Percentiles rank a stretch among this genome's conserved stretches.
phyloP scores from a whole-genome alignment of 2,329 filamentous ascomycete species.

The Colletotrichum tamarilloi region DNA sequence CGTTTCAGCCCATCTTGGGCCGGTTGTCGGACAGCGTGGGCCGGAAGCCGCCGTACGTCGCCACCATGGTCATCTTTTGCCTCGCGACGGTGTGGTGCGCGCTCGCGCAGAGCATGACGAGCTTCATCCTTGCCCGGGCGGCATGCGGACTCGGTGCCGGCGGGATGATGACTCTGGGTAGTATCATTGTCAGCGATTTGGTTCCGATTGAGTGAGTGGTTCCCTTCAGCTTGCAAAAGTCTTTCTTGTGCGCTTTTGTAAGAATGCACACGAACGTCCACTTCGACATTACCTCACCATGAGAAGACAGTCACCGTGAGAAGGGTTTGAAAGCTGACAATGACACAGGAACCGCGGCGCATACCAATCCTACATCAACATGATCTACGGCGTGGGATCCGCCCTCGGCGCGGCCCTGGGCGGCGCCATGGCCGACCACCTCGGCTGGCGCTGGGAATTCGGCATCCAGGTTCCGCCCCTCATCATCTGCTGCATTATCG shows the following conservation, averaged over 20 bases:
- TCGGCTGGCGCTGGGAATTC: slow-evolving; percentile 82
- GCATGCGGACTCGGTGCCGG: slow-evolving; percentile 80
- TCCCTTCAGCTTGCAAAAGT: background rate
- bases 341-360: slow-evolving; percentile 64
- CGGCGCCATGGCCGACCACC: slow-evolving; percentile 74
- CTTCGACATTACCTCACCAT: no score
- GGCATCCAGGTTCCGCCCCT: slow-evolving; percentile 68
- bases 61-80: slow-evolving; percentile 71
- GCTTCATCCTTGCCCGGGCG: slow-evolving; percentile 77
- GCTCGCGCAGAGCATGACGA: slow-evolving; percentile 72
- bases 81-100: slow-evolving; percentile 77
- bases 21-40: slow-evolving; percentile 80
- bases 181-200: slow-evolving; percentile 78
- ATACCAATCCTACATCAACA: slow-evolving; percentile 78
- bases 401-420: slow-evolving; percentile 75
- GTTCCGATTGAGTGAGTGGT: slow-evolving; percentile 74
- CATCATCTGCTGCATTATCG: slow-evolving; percentile 57
- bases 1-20: slow-evolving; percentile 80
- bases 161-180: slow-evolving; percentile 75
- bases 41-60: slow-evolving; percentile 73
- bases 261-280: background rate
- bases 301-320: background rate
- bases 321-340: background rate
- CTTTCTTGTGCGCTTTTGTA: no score
- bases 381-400: slow-evolving; percentile 69